phyloP scores from a whole-genome alignment of 139 green algal species.

The Monoraphidium neglectum region DNA sequence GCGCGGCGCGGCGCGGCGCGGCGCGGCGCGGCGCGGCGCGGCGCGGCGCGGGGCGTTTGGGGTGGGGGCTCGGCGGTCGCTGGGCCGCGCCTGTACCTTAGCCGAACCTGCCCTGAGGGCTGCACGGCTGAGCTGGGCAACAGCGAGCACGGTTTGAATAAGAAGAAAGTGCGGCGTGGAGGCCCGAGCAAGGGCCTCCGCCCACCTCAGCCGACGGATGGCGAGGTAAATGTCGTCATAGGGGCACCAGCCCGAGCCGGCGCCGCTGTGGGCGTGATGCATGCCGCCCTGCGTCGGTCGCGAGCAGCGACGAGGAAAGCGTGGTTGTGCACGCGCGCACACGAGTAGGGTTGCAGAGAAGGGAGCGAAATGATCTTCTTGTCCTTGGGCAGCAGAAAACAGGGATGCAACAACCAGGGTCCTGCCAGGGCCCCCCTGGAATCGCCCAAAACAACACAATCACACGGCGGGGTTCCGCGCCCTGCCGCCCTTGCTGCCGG shows the following conservation, averaged over 20 bases:
- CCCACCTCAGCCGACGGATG: constrained; percentile 44
- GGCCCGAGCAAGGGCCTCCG: background rate
- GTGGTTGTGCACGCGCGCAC: background rate
- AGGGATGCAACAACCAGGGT: too few species aligned
- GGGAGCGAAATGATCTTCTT: too few species aligned
- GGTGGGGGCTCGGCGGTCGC: too few species aligned
- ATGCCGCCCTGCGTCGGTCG: constrained; percentile 64
- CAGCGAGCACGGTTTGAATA: background rate
- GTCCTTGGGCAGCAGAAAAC: too few species aligned
- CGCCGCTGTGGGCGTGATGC: constrained; percentile 65
- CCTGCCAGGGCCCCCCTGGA: too few species aligned
- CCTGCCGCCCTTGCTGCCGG: too few species aligned
- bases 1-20: constrained; percentile 16
- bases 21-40: background rate
- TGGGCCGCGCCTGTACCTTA: background rate
- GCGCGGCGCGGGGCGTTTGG: background rate
- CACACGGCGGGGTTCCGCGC: background rate
- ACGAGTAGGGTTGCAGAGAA: too few species aligned
- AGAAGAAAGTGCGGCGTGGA: background rate
- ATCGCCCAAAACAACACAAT: too few species aligned
- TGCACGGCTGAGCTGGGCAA: background rate
- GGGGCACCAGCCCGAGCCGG: constrained; percentile 58
- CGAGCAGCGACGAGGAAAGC: background rate
- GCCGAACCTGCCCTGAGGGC: background rate
- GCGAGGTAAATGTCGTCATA: constrained; percentile 74